Base-by-base conservation (phyloP, 805 yeast species). In the Suhomyces emberorum region DNA sequence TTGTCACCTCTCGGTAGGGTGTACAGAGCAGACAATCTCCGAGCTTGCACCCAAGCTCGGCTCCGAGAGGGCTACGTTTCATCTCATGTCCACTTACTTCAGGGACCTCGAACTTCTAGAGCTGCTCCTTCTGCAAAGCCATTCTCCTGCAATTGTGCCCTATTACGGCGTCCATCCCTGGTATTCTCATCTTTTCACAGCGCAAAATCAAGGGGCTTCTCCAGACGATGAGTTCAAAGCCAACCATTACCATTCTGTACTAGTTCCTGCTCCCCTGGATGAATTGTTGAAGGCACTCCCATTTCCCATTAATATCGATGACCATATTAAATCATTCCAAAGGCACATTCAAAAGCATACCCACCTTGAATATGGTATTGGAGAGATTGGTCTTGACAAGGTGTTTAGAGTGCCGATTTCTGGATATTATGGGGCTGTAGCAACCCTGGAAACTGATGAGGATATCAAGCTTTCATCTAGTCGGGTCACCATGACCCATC, bases 311-410 rank as follows among this genome's bases (percentile, higher is more conserved):
- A 41, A 53, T 23, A 40, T 86, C 1, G 39, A 49, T 1, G 47
- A 49, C 1, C 69, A 71, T 39, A 19, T 74, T 4, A 37, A 32
- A 1, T 37, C 41, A 14, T 55, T 81, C 19, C 51, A 57, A 15
- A 17, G 22, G 2, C 35, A 53, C 12, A 51, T 53, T n/a, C 35
- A 8, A 11, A 47, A 46, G 27, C 46, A 49, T 31, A 29, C 26
- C 7, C 30, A 28, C 17, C 35, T 37, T 19, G 28, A 33, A 4
- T 52, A 49, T 15, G 73, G 85, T 9, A 67, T 91, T 7, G 98
- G 98, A 1, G 98, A 91, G 49, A 72, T 88, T n/a, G 98, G 98
- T 0, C 61, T 93, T 2, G 98, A 91, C 56, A 84, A 81, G 55
- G 52, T 77, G 20, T 85, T 86, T 51, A 59, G 85, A 24, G 56